Percentiles rank a stretch among this genome's conserved stretches.
Conservation (phyloP, 2,329 filamentous ascomycete genomes). For the Exophiala viscosa region DNA sequence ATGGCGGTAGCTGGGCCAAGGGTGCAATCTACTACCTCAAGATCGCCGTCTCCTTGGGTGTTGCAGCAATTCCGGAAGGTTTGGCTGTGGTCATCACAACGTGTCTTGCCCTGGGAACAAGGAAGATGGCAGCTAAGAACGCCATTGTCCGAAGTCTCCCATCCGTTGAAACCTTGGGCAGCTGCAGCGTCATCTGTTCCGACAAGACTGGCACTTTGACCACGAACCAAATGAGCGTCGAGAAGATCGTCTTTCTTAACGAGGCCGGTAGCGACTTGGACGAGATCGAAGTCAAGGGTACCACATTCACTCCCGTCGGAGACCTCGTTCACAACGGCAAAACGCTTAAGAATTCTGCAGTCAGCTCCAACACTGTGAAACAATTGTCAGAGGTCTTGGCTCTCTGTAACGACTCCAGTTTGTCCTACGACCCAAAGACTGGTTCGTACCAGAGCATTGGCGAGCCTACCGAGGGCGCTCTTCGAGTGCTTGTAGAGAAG, state of each 20-base stretch:
- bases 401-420: constrained; percentile 82
- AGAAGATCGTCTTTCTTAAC: constrained; percentile 80
- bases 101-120: constrained; percentile 88
- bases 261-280: constrained; percentile 70
- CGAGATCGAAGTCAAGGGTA: constrained; percentile 86
- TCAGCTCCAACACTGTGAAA: constrained; percentile 69
- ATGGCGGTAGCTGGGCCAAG: constrained; percentile 91
- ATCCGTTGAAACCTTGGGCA: constrained; percentile 95
- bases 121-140: constrained; percentile 98
- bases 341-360: constrained; percentile 63
- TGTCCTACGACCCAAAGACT: constrained; percentile 75
- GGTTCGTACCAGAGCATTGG: constrained; percentile 77
- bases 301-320: constrained; percentile 83
- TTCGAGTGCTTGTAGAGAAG: constrained; percentile 90
- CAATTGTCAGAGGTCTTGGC: constrained; percentile 69
- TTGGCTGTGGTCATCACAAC: constrained; percentile 99
- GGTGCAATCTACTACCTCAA: constrained; percentile 99
- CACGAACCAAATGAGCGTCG: constrained; percentile 99
- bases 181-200: constrained; percentile 98
- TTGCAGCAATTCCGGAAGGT: constrained; percentile 61
- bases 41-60: constrained; percentile 96
- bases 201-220: constrained; percentile 98
- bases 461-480: constrained; percentile 90
- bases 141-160: constrained; percentile 93
- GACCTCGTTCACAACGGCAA: constrained; percentile 67